Evolutionary conservation across 2,329 filamentous ascomycete species (phyloP), one percentile per base, ranked within the genome.

Genomic region (Torrubiella hemipterigena): DNA sequence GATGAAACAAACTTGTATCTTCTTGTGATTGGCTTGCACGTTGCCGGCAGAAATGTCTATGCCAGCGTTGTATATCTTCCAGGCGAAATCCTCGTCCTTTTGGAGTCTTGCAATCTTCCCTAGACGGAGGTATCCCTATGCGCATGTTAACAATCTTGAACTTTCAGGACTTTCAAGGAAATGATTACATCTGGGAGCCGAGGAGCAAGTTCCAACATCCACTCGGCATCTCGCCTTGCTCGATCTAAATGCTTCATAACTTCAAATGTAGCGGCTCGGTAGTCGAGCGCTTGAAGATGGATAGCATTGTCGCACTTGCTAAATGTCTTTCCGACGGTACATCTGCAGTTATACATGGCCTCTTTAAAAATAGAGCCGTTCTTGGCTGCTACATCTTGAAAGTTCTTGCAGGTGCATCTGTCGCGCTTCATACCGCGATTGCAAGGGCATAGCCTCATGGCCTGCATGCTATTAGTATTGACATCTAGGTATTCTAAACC

Each of bases 121-220:
- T 5, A 62, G 40, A 4, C 59, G 52, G 7, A 63, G 48, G 35
- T 63, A 63, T 7, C 59, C 59, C 59, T 62, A 6, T 20, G 9
- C 3, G 13, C 11, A 6, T 11, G 30, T 44, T 17, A 42, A 37
- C 24, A 14, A 23, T 17, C 5, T n/a, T 24, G n/a, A 13, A 9
- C 11, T 3, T 8, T 8, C 12, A 25, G 19, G 16, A 2, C 14
- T 14, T 10, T 5, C 12, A 19, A 17, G 16, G 11, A 8, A 4
- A 6, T 7, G 23, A 50, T 22, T 43, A 61, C 59, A 40, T 63
- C 56, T 12, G 58, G 49, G 2, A 54, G 42, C 21, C 49, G 45
- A 15, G 59, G 59, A 6, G 58, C 54, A 25, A 63, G 47, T 32
- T 61, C 56, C 13, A 63, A 38, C 15, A 63, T 51, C 56, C 59